A percentile compares a stretch with the other conserved stretches of the same genome.
Conservation (phyloP, 805 yeast species). For the Candida nemodendra region DNA sequence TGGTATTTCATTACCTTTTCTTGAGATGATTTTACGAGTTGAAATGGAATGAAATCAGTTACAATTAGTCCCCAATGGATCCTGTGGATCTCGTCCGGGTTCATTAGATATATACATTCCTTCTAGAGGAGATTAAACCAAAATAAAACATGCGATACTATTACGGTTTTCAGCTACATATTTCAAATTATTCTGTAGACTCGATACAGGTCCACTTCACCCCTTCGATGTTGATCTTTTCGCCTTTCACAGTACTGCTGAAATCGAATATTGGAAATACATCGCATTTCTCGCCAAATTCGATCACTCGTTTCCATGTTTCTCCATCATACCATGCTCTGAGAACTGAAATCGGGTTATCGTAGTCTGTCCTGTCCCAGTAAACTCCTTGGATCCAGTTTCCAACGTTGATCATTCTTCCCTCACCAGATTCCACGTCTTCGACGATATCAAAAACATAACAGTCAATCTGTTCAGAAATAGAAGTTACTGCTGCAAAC, state of each 20-base stretch:
- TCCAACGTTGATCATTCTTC: conserved; percentile 47
- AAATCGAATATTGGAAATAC: conserved; percentile 14
- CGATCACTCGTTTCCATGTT: conserved; percentile 12
- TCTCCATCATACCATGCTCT: conserved; percentile 17
- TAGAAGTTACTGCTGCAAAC: conserved; percentile 9
- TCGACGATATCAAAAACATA: conserved; percentile 29
- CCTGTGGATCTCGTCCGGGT: neutral
- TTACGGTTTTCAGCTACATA: conserved; percentile 2
- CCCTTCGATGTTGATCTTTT: conserved; percentile 7
- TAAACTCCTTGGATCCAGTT: conserved; percentile 53
- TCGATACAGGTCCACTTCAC: conserved; percentile 26
- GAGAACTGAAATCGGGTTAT: conserved; percentile 22
- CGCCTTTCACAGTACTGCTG: conserved; percentile 11
- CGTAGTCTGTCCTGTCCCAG: conserved; percentile 30
- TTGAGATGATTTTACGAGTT: neutral
- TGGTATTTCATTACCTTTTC: neutral
- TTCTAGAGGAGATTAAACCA: conserved; percentile 4
- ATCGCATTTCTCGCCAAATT: conserved; percentile 16
- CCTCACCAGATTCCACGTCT: conserved; percentile 31
- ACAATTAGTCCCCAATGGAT: neutral
- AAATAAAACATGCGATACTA: conserved; percentile 3
- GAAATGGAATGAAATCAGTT: neutral
- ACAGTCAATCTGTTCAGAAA: conserved; percentile 11
- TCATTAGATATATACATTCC: conserved; percentile 4
- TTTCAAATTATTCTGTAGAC: conserved; percentile 1